Evolutionary conservation across 2,329 filamentous ascomycete genomes (phyloP).

Genomic region (Colletotrichum magnum): DNA sequence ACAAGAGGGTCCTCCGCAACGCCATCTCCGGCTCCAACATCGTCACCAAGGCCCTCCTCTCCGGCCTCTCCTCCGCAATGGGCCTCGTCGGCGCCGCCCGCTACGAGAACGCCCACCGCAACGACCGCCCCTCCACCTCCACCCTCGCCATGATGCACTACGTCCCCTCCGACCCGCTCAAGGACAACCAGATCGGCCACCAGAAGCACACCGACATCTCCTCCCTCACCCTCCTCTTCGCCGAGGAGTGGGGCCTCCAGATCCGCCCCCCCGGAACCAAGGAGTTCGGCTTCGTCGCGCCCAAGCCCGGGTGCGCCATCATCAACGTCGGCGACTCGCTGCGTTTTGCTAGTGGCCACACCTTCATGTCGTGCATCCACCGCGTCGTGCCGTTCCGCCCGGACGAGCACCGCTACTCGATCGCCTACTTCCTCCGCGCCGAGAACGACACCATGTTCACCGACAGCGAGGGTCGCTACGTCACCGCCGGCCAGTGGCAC

Average conservation of each 20-base stretch:
- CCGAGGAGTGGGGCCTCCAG: slow-evolving; percentile 70
- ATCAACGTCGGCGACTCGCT: slow-evolving; percentile 73
- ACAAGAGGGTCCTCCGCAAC: slow-evolving; percentile 64
- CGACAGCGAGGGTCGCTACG: slow-evolving; percentile 66
- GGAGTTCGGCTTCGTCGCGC: slow-evolving; percentile 68
- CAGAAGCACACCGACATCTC: slow-evolving; percentile 72
- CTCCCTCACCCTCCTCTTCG: slow-evolving; percentile 68
- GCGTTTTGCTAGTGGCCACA: slow-evolving; percentile 67
- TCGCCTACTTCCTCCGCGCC: slow-evolving; percentile 71
- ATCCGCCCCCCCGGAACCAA: slow-evolving; percentile 62
- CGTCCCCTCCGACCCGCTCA: slow-evolving; percentile 58
- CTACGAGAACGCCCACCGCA: slow-evolving; percentile 67
- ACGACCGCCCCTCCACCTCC: slow-evolving; percentile 62
- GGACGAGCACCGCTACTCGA: slow-evolving; percentile 62
- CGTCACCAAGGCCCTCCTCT: slow-evolving; percentile 64
- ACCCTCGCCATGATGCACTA: slow-evolving; percentile 71
- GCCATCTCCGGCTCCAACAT: slow-evolving; percentile 65
- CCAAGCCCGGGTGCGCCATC: slow-evolving; percentile 65
- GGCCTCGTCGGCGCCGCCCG: slow-evolving; percentile 60
- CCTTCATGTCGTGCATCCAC: slow-evolving; percentile 70
- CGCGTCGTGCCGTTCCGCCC: slow-evolving; percentile 68
- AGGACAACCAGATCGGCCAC: slow-evolving; percentile 62
- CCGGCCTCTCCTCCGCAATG: slow-evolving; percentile 62
- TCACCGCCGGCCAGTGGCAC: slow-evolving; percentile 69
- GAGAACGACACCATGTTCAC: slow-evolving; percentile 70